Evolutionary conservation across 2,329 filamentous ascomycete genomes (phyloP).

Genomic region (Talaromyces rugulosus): DNA sequence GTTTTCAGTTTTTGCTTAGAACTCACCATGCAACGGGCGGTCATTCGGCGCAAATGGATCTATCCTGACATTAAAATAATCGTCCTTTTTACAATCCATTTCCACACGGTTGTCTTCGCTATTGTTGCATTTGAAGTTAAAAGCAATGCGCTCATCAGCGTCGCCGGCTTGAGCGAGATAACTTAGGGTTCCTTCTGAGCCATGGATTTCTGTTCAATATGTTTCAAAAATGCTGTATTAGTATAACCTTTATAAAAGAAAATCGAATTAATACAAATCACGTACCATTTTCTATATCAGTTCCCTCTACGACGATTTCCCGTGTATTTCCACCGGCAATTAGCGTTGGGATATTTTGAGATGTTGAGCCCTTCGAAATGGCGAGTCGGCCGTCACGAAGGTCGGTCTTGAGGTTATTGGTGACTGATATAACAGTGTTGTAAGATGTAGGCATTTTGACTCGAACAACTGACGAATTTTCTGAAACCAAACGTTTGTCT

Average conservation of each 20-base stretch:
- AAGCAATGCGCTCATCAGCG: constrained; percentile 3
- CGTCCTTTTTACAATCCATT: constrained; percentile 5
- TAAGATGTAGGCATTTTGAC: constrained; percentile 9
- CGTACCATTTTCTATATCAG: not conserved
- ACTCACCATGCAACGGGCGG: constrained; percentile 9
- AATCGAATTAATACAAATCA: not conserved
- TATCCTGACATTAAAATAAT: constrained; percentile 3
- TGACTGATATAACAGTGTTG: constrained; percentile 10
- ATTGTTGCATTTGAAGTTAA: constrained; percentile 10
- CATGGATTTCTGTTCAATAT: not conserved
- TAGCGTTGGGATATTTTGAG: constrained; percentile 1
- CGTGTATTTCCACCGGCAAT: constrained; percentile 3
- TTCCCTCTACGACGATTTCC: not conserved
- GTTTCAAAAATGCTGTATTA: constrained; percentile 5
- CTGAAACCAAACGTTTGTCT: not conserved
- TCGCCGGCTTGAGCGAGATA: not conserved
- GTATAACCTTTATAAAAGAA: not conserved
- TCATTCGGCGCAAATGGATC: constrained; percentile 9
- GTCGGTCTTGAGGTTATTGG: constrained; percentile 9
- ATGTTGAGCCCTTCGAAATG: not conserved
- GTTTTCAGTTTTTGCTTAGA: not conserved
- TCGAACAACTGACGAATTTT: not conserved
- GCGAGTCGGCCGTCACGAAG: constrained; percentile 6
- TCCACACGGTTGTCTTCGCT: constrained; percentile 8
- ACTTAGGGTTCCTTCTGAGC: not conserved